Evolutionary conservation across 495 filamentous ascomycete genomes (phyloP).

Genomic region (Penicillium steckii): DNA sequence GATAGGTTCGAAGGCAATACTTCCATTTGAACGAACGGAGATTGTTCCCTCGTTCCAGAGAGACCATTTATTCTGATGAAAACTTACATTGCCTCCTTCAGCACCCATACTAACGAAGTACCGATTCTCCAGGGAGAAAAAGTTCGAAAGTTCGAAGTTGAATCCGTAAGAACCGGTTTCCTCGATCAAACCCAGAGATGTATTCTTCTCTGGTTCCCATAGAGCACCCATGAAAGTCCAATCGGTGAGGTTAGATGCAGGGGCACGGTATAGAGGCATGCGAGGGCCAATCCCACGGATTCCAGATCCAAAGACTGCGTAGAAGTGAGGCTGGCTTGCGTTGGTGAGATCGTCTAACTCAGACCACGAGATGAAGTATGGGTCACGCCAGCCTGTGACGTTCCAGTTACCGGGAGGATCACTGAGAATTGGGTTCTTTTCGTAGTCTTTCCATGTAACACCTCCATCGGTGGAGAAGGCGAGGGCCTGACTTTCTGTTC

Average conservation of each 20-base stretch:
- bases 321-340: constrained; percentile 11
- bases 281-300: constrained; percentile 16
- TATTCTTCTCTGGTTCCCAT: constrained; percentile 16
- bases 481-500: constrained; percentile 15
- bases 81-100: constrained; percentile 15
- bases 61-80: constrained; percentile 16
- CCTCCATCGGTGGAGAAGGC: constrained; percentile 15
- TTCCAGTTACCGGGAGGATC: constrained; percentile 12
- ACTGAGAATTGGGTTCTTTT: constrained; percentile 14
- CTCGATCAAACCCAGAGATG: constrained; percentile 6
- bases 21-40: constrained; percentile 13
- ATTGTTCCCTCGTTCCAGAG: constrained; percentile 17
- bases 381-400: constrained; percentile 21
- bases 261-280: constrained; percentile 12
- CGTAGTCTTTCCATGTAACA: constrained; percentile 14
- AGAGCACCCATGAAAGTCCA: constrained; percentile 19
- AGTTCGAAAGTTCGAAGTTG: constrained; percentile 19
- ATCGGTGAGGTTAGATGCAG: constrained; percentile 13
- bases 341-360: constrained; percentile 11
- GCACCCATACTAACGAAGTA: constrained; percentile 20
- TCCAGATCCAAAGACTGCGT: constrained; percentile 17
- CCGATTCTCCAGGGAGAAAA: constrained; percentile 13
- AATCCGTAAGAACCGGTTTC: constrained; percentile 17
- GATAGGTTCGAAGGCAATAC: constrained; percentile 13
- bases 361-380: constrained; percentile 9